Evolutionary conservation across 1,139 yeast genomes (phyloP).

Genomic region (Pichiaceae sp.): DNA sequence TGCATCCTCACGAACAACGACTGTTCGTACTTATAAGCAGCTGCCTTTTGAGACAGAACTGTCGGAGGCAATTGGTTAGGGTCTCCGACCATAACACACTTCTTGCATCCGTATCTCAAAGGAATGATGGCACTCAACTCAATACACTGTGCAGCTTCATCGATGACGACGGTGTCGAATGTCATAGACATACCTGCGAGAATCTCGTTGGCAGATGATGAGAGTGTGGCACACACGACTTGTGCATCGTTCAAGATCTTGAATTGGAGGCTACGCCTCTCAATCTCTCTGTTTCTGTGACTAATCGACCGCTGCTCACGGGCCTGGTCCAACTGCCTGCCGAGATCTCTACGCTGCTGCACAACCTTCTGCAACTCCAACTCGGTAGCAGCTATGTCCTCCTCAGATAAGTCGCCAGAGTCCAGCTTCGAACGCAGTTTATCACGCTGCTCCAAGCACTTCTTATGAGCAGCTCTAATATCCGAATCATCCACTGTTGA

Average conservation of each 20-base stretch:
- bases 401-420: slow-evolving; percentile 28
- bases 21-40: slow-evolving; percentile 74
- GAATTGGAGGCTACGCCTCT: slow-evolving; percentile 66
- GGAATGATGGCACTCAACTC: slow-evolving; percentile 92
- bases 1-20: slow-evolving; percentile 94
- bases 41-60: slow-evolving; percentile 86
- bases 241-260: slow-evolving; percentile 71
- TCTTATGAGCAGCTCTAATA: slow-evolving; percentile 44
- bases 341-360: slow-evolving; percentile 56
- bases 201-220: slow-evolving; percentile 92
- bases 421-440: slow-evolving; percentile 31
- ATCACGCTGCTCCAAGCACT: slow-evolving; percentile 44
- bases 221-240: slow-evolving; percentile 83
- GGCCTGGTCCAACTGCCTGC: slow-evolving; percentile 67
- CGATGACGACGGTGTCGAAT: slow-evolving; percentile 91
- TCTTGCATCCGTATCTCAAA: slow-evolving; percentile 80
- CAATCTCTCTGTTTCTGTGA: slow-evolving; percentile 69
- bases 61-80: slow-evolving; percentile 99
- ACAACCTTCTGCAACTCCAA: slow-evolving; percentile 45
- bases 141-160: slow-evolving; percentile 98
- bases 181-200: slow-evolving; percentile 64
- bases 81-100: slow-evolving; percentile 97
- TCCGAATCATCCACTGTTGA: slow-evolving; percentile 30
- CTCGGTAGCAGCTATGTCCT: slow-evolving; percentile 38
- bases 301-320: slow-evolving; percentile 66